phyloP scores from a whole-genome alignment of 2,329 filamentous ascomycete genomes.

The Fusarium transvaalense region DNA sequence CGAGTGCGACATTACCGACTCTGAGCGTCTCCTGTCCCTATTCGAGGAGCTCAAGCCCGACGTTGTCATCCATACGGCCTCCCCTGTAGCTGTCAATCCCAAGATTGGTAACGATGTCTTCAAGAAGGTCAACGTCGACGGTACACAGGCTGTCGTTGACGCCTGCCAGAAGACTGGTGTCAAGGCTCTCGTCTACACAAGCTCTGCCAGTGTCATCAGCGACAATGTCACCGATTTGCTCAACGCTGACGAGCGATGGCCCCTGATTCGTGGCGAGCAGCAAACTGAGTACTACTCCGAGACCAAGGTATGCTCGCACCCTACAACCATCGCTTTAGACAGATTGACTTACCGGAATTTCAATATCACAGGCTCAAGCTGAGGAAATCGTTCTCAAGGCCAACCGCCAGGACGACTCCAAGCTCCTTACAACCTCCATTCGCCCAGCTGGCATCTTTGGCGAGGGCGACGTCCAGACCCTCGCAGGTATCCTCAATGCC shows the following conservation, averaged over 20 bases:
- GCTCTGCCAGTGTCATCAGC: conserved; percentile 86
- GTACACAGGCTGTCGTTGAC: conserved; percentile 81
- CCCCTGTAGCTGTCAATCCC: conserved; percentile 70
- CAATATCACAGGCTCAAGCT: conserved; percentile 71
- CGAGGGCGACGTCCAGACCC: conserved; percentile 83
- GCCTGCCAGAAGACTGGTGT: conserved; percentile 78
- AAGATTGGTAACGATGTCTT: conserved; percentile 72
- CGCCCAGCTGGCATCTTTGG: conserved; percentile 92
- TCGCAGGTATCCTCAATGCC: conserved; percentile 79
- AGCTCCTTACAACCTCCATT: conserved; percentile 81
- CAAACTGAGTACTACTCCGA: conserved; percentile 89
- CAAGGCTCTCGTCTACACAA: conserved; percentile 90
- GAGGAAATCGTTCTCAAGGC: conserved; percentile 84
- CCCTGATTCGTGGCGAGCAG: conserved; percentile 76
- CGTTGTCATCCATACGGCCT: conserved; percentile 92
- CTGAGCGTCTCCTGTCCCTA: conserved; percentile 69
- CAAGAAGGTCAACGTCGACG: conserved; percentile 87
- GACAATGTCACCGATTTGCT: conserved; percentile 83
- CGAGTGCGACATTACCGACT: conserved; percentile 82
- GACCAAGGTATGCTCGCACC: conserved; percentile 75
- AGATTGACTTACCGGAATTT: not conserved
- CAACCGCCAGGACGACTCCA: conserved; percentile 70
- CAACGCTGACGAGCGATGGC: conserved; percentile 88
- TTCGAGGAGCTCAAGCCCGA: conserved; percentile 78
- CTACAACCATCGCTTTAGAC: not conserved